Conservation (phyloP, 2,329 filamentous ascomycete genomes). For the Graphilbum ipis-grandicollis region DNA sequence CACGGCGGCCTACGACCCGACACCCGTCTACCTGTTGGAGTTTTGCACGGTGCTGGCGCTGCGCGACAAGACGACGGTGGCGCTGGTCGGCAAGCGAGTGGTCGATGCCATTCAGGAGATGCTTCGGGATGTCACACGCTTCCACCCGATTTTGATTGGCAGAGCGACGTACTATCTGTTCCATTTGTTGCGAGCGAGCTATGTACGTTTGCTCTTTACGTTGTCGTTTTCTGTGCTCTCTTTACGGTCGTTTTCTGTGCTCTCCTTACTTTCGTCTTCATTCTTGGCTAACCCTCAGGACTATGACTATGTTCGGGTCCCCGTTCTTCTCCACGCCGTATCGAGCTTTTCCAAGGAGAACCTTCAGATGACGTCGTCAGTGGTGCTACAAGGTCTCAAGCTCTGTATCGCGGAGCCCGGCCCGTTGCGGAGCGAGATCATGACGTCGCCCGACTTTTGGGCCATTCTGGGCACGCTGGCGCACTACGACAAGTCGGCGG, state of each 20-base stretch:
- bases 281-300: slow-evolving; percentile 37
- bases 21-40: slow-evolving; percentile 79
- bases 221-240: too few species aligned
- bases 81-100: slow-evolving; percentile 59
- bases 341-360: slow-evolving; percentile 69
- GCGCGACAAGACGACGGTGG: slow-evolving; percentile 55
- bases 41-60: slow-evolving; percentile 70
- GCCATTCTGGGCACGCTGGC: slow-evolving; percentile 66
- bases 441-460: slow-evolving; percentile 96
- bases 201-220: slow-evolving; percentile 39
- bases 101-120: slow-evolving; percentile 67
- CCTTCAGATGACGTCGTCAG: slow-evolving; percentile 56
- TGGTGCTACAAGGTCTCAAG: slow-evolving; percentile 63
- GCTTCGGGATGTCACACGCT: slow-evolving; percentile 58
- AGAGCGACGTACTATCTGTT: slow-evolving; percentile 78
- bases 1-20: slow-evolving; percentile 62
- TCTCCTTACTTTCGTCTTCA: too few species aligned
- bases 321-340: slow-evolving; percentile 79
- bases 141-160: slow-evolving; percentile 72
- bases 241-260: too few species aligned
- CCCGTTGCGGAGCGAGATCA: slow-evolving; percentile 75
- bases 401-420: slow-evolving; percentile 64
- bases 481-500: slow-evolving; percentile 49
- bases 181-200: slow-evolving; percentile 64
- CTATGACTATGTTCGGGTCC: slow-evolving; percentile 78